Conservation (phyloP, 2,329 filamentous ascomycete genomes). For the Scytalidium sp. region DNA sequence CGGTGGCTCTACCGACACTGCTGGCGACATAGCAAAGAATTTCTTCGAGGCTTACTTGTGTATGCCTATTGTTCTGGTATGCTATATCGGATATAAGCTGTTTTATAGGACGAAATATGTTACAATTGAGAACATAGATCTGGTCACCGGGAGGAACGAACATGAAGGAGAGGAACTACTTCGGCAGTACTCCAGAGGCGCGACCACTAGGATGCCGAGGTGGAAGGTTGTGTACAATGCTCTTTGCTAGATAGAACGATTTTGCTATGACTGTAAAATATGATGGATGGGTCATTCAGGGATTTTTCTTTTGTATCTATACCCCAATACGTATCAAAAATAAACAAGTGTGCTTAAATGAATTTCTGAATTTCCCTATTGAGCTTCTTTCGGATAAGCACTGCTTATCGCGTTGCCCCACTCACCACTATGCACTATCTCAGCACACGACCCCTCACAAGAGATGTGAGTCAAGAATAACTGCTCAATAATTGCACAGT, state of each 20-base stretch:
- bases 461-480: no score
- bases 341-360: no score
- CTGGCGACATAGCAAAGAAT: constrained; percentile 48
- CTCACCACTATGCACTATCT: no score
- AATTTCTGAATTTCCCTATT: no score
- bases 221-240: constrained; percentile 78
- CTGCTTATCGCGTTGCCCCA: no score
- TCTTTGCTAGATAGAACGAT: constrained; percentile 53
- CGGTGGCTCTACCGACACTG: constrained; percentile 42
- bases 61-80: constrained; percentile 62
- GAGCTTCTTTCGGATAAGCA: no score
- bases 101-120: constrained; percentile 69
- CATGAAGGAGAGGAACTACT: constrained; percentile 76
- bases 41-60: constrained; percentile 76
- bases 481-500: no score
- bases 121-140: constrained; percentile 71
- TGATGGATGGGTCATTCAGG: no score
- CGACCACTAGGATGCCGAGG: constrained; percentile 65
- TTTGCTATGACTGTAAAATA: no score
- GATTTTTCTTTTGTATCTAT: no score
- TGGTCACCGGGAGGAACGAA: constrained; percentile 81
- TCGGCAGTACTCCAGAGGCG: constrained; percentile 69
- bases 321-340: no score
- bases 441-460: no score
- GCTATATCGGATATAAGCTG: constrained; percentile 76